Evolutionary conservation across 2,329 filamentous ascomycete genomes (phyloP).

Genomic region (Hypoxylon sp.): DNA sequence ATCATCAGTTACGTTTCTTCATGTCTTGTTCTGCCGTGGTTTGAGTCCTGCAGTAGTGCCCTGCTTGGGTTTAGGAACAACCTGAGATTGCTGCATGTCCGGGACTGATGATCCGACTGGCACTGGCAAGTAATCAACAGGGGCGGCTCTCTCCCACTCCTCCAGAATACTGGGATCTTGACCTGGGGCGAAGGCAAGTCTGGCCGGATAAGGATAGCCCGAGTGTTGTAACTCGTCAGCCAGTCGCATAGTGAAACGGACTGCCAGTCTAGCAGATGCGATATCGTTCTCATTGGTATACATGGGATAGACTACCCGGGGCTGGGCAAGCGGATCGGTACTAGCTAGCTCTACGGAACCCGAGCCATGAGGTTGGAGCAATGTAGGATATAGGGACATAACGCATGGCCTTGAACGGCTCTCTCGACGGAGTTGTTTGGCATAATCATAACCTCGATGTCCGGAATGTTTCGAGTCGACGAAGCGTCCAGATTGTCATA

Average conservation of each 20-base stretch:
- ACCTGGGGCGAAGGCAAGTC: slow-evolving; percentile 28
- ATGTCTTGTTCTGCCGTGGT: slow-evolving; percentile 15
- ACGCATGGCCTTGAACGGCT: slow-evolving; percentile 8
- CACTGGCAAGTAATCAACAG: slow-evolving; percentile 11
- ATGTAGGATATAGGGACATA: slow-evolving; percentile 25
- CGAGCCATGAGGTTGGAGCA: too few species aligned
- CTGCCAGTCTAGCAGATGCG: too few species aligned
- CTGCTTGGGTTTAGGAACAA: background rate
- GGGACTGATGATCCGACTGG: background rate
- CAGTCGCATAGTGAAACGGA: too few species aligned
- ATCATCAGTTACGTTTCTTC: slow-evolving; percentile 23
- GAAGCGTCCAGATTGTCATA: slow-evolving; percentile 10
- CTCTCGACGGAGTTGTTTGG: slow-evolving; percentile 24
- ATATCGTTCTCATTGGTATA: too few species aligned
- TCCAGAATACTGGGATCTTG: slow-evolving; percentile 18
- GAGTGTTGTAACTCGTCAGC: too few species aligned
- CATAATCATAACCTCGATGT: slow-evolving; percentile 39
- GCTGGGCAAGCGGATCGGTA: too few species aligned
- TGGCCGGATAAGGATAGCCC: slow-evolving; percentile 13
- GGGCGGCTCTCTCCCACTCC: slow-evolving; percentile 24
- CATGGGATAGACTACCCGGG: too few species aligned
- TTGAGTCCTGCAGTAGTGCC: background rate
- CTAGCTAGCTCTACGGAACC: too few species aligned
- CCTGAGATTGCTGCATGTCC: background rate
- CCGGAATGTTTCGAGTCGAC: slow-evolving; percentile 21